Evolutionary conservation across 768 basidiomycete genomes (phyloP), one percentile per base, ranked within the genome.

Genomic region (Mycena latifolia): DNA sequence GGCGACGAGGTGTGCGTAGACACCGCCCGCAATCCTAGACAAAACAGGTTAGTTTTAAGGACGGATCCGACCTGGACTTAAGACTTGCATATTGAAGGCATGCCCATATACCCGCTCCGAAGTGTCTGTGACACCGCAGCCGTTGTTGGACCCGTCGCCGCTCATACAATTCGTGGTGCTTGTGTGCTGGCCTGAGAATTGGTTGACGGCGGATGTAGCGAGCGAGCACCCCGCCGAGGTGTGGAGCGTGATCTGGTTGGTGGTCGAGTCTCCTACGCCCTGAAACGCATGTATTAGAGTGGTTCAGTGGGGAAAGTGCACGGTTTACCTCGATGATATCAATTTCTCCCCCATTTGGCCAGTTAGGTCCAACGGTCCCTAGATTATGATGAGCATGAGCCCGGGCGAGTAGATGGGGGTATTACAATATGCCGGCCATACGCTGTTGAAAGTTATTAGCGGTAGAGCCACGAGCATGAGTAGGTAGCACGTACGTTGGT

Each of bases 241-340:
- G 74, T 93, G 92, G 7, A 93, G 80, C 0, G 91, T 94, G 92
- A 29, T 74, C 78, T 1, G 76, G 65, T 72, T 86, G 82, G 27
- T 83, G 71, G 69, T 93, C 86, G 58, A 93, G 18, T 84, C 73
- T 69, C 94, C 89, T 43, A 94, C 90, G 20, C 91, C 90, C 72
- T 39, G 15, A 93, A 74, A 55, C 93, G 51, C 92, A 89, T 45
- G 43, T 14, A 22, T 45, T 45, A 45, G 37, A 12, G 17, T 14
- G 4, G 17, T 39, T 39, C 37, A 22, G n/a, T 35, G 14, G 33
- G 33, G 33, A 14, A 35, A 35, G 14, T 35, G 33, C 14, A 14
- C 33, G 33, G 33, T 14, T 35, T 35, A 14, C 33, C 33, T 35
- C n/a, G n/a, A 35, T 35, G 33, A 63, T 39, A 37, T 58, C 43